Evolutionary conservation across 441 rosid genomes (phyloP).

Genomic region (Mallotus japonicus): DNA sequence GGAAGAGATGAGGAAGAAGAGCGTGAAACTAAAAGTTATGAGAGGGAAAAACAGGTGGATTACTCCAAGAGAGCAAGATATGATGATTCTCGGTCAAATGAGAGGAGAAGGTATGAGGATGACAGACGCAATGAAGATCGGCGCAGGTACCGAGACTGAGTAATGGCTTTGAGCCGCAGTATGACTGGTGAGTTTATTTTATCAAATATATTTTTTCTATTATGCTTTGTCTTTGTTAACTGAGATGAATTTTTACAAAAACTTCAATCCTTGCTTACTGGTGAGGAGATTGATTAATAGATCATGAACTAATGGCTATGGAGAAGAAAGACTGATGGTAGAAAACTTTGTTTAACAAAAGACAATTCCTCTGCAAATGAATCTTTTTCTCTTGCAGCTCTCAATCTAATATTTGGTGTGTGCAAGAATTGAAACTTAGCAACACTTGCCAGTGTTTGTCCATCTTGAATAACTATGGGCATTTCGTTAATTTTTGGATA

Average conservation of each 20-base stretch:
- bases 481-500: neutral
- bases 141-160: conserved; percentile 24
- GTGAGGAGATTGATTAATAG: neutral
- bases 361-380: neutral
- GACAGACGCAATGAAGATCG: conserved; percentile 30
- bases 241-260: neutral
- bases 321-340: neutral
- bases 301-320: neutral
- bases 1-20: conserved; percentile 43
- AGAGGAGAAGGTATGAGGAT: conserved; percentile 32
- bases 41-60: conserved; percentile 30
- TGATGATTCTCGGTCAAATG: conserved; percentile 40
- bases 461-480: neutral
- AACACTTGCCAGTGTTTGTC: neutral
- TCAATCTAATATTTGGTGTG: neutral
- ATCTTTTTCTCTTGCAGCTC: neutral
- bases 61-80: conserved; percentile 43
- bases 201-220: neutral
- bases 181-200: conserved; percentile 22
- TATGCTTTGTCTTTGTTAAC: neutral
- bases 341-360: neutral
- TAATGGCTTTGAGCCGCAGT: neutral
- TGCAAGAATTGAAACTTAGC: neutral
- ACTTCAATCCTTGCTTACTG: neutral
- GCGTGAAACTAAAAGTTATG: conserved; percentile 25